Percentiles rank a stretch among this genome's conserved stretches.
Conservation (phyloP, 495 filamentous ascomycete species). For the Neurospora sp. region DNA sequence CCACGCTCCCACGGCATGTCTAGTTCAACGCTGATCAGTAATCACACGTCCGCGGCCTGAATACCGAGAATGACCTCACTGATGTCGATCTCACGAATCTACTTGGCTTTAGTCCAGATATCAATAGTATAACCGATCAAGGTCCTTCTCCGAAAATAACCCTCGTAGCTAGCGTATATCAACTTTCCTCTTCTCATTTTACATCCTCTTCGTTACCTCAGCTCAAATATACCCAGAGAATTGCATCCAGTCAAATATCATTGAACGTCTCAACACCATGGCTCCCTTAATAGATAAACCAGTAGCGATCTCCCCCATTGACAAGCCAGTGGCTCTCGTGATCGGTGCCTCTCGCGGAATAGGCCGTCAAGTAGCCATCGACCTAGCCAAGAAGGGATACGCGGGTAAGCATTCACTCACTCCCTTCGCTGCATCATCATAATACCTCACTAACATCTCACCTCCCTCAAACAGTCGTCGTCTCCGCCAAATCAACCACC, state of each 20-base stretch:
- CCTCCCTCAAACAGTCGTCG: slow-evolving; percentile 48
- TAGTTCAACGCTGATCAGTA: background rate
- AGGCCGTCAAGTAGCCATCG: slow-evolving; percentile 68
- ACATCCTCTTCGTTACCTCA: background rate
- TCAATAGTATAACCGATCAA: background rate
- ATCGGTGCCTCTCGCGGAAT: slow-evolving; percentile 72
- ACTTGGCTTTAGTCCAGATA: background rate
- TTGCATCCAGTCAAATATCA: background rate
- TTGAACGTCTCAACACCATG: background rate
- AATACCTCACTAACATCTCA: background rate
- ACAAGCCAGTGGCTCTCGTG: slow-evolving; percentile 49
- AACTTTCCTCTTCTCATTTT: background rate
- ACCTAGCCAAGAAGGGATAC: slow-evolving; percentile 62
- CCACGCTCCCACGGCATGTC: background rate
- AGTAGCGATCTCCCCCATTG: slow-evolving; percentile 1
- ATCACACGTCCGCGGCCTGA: background rate
- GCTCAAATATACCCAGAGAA: background rate
- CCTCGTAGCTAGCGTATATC: background rate
- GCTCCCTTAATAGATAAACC: background rate
- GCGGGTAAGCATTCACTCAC: slow-evolving; percentile 36
- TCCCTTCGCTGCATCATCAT: background rate
- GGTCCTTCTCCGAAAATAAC: background rate
- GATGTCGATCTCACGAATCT: background rate
- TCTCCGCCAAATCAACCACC: slow-evolving; percentile 71
- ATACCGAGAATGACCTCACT: background rate